A percentile compares a stretch with the other conserved stretches of the same genome.
phyloP scores from a whole-genome alignment of 805 yeast species.

The Candida maesae region DNA sequence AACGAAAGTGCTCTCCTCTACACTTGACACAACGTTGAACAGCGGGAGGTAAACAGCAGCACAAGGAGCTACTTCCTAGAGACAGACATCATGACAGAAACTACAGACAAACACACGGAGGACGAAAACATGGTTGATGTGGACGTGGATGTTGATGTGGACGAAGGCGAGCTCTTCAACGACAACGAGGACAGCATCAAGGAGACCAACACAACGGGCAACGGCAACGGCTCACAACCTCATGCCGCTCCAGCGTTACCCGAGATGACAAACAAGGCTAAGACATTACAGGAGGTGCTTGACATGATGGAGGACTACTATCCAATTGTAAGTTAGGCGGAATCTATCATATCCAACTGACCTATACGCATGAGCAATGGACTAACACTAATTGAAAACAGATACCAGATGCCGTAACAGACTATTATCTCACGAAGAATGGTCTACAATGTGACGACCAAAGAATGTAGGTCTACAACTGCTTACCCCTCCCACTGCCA shows the following conservation, averaged over 20 bases:
- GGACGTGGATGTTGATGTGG: constrained; percentile 26
- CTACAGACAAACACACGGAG: background rate
- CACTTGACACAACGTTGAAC: too few species aligned
- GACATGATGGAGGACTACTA: constrained; percentile 91
- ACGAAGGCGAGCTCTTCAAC: constrained; percentile 27
- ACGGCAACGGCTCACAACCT: background rate
- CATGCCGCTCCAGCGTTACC: constrained; percentile 44
- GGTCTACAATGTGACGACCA: constrained; percentile 81
- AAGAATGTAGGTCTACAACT: background rate
- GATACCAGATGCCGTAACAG: constrained; percentile 95
- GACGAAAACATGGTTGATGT: constrained; percentile 20
- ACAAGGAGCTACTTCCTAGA: too few species aligned
- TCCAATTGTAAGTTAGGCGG: constrained; percentile 55
- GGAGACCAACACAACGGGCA: constrained; percentile 1
- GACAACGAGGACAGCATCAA: constrained; percentile 18
- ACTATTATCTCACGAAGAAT: constrained; percentile 79
- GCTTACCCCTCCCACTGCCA: too few species aligned
- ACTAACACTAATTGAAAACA: constrained; percentile 6
- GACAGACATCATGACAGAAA: background rate
- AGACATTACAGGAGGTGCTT: constrained; percentile 77
- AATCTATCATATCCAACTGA: too few species aligned
- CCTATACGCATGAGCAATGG: too few species aligned
- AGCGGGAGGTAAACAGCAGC: too few species aligned
- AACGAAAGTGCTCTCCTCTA: too few species aligned
- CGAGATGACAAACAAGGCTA: constrained; percentile 71